These are phyloP conservation scores for Colletotrichum viniferum DNA, from an alignment of 2,329 filamentous ascomycete species.

Conservation along the genomic window DNA sequence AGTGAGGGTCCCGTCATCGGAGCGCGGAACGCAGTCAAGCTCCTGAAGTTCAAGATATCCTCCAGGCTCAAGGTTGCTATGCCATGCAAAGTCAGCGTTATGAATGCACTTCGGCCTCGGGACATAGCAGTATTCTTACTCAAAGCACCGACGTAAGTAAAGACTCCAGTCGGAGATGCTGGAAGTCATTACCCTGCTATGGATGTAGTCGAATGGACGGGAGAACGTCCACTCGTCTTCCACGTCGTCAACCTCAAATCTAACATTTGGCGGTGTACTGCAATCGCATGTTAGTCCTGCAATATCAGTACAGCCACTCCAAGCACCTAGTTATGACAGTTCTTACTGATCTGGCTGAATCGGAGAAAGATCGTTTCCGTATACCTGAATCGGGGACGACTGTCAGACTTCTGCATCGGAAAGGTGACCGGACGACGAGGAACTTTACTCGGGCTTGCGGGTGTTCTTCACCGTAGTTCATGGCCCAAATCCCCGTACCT, in stretches of 20 bases:
- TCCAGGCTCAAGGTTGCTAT: conserved; percentile 39
- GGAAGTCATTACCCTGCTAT: conserved; percentile 33
- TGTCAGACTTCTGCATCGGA: no score
- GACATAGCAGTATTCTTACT: not conserved
- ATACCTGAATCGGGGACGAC: conserved; percentile 5
- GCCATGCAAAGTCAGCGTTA: no score
- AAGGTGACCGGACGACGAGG: no score
- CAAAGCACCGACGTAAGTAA: not conserved
- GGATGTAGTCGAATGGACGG: conserved; percentile 36
- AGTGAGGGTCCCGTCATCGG: conserved; percentile 22
- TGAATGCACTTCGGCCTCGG: not conserved
- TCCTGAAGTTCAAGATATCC: conserved; percentile 43
- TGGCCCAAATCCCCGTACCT: conserved; percentile 28
- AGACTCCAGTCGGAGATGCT: conserved; percentile 42
- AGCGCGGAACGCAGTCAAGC: not conserved
- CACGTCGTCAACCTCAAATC: conserved; percentile 44
- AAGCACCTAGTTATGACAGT: no score
- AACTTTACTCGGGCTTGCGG: no score
- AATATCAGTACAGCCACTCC: no score
- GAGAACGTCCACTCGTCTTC: conserved; percentile 37
- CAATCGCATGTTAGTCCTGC: no score
- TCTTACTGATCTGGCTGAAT: no score
- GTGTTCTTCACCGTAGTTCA: conserved; percentile 33
- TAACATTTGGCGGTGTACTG: conserved; percentile 42
- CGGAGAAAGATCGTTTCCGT: conserved; percentile 36